Evolutionary conservation across 441 rosid species (phyloP), one percentile per base, ranked within the genome.

Genomic region (Aleurites moluccanus): DNA sequence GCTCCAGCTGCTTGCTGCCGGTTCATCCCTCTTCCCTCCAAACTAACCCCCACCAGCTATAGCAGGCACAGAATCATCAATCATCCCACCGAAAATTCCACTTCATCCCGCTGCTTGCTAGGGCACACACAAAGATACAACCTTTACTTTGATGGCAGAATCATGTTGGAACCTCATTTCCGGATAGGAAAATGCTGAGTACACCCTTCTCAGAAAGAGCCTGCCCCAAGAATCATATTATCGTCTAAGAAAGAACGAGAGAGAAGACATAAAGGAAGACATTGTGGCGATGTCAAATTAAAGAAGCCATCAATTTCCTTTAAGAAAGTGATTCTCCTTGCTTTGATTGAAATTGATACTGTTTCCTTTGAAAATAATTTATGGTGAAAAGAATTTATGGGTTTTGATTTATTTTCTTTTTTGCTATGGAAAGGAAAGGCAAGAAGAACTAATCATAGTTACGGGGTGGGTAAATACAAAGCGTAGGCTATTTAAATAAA

Each of bases 1-100:
- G 75, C 84, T 82, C 52, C 86, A 87, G 14, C 89, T 69, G 18
- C 75, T 75, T 0, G 71, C 73, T 9, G 57, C 77, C 3, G 75
- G 16, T 47, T 87, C 88, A 72, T 86, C 77, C 85, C 86, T 87
- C 84, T 85, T 86, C 64, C 79, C 86, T 25, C 91, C 85, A 11
- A 89, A 82, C 83, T 70, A 85, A 60, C 89, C 90, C 47, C 92
- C 70, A 42, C 84, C 85, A 3, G 74, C 66, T 71, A 71, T 78
- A 18, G 75, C 81, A 38, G 87, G 82, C 7, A 65, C 77, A 5
- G 88, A 74, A 50, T 85, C 89, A 15, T 86, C 94, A 15, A 85
- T 73, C 56, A 82, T 70, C n/a, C n/a, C n/a, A n/a, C n/a, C n/a
- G 0, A 69, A 33, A 76, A 70, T 27, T 76, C 79, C 68, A 69